Percentiles rank a stretch among this genome's conserved stretches.
phyloP scores from a whole-genome alignment of 2,329 filamentous ascomycete genomes.

The Exophiala spinifera region DNA sequence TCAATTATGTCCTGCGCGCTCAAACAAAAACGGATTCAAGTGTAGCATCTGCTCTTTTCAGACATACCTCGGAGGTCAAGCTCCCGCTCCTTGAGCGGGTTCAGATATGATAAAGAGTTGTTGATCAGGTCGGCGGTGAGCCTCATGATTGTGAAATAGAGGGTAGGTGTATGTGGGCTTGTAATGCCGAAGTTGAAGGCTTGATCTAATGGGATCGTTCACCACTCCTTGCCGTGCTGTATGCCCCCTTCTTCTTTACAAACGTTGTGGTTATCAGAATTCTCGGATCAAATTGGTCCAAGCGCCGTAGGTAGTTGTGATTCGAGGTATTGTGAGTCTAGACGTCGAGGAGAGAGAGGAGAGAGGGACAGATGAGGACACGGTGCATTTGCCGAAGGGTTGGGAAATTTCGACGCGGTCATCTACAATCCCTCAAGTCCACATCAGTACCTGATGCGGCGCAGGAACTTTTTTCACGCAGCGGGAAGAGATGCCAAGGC shows the following conservation, averaged over 20 bases:
- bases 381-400: background rate
- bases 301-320: too few species aligned
- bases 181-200: background rate
- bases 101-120: constrained; percentile 94
- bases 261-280: too few species aligned
- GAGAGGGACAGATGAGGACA: too few species aligned
- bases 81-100: constrained; percentile 97
- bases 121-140: constrained; percentile 93
- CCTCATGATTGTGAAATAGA: constrained; percentile 61
- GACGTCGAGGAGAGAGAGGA: too few species aligned
- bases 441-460: too few species aligned
- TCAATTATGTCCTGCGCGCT: constrained; percentile 72
- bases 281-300: too few species aligned
- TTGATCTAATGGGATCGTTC: too few species aligned
- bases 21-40: constrained; percentile 41
- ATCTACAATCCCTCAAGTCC: too few species aligned
- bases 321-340: too few species aligned
- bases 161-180: background rate
- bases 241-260: too few species aligned
- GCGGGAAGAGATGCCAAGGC: background rate
- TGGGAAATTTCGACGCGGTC: background rate
- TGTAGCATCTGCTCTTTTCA: constrained; percentile 98
- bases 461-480: background rate
- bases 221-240: too few species aligned
- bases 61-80: constrained; percentile 98